Percentiles rank a stretch among this genome's conserved stretches.
Conservation (phyloP, 768 basidiomycete species). For the Amanita rubescens region DNA sequence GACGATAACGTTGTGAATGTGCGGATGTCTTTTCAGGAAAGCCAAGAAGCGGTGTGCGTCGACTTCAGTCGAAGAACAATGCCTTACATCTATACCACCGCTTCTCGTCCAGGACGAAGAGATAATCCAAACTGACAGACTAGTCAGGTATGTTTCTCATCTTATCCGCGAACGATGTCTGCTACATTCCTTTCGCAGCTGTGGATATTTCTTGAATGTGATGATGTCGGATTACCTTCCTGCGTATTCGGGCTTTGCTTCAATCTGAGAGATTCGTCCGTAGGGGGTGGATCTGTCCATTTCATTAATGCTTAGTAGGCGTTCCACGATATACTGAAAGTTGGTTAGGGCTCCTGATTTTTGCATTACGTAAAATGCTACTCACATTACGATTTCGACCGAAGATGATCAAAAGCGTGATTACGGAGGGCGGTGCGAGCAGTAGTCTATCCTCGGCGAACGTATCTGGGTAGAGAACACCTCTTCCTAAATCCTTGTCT, state of each 20-base stretch:
- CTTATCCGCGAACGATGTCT: conserved; percentile 3
- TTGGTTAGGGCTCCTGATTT: neutral
- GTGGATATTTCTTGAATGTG: neutral
- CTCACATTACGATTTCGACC: conserved; percentile 53
- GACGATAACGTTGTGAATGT: neutral
- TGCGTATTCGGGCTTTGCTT: conserved; percentile 44
- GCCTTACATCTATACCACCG: conserved; percentile 1
- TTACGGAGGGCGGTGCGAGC: conserved; percentile 46
- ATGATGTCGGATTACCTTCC: conserved; percentile 41
- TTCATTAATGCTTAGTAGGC: conserved; percentile 50
- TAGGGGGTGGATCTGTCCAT: conserved; percentile 36
- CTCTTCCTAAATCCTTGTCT: conserved; percentile 38
- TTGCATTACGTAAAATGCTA: neutral
- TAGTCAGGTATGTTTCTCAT: conserved; percentile 34
- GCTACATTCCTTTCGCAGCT: conserved; percentile 45
- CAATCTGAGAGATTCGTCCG: conserved; percentile 16
- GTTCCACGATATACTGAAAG: conserved; percentile 44
- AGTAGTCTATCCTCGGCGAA: conserved; percentile 46
- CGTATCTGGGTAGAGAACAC: conserved; percentile 44
- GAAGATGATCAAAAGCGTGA: conserved; percentile 48
- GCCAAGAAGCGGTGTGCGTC: neutral
- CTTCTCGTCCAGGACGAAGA: conserved; percentile 45
- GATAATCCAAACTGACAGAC: conserved; percentile 52
- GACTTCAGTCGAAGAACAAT: neutral
- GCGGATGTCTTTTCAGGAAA: neutral